These are phyloP conservation scores for Macroventuria anomochaeta DNA, from an alignment of 2,329 filamentous ascomycete genomes.

Conservation along the genomic window DNA sequence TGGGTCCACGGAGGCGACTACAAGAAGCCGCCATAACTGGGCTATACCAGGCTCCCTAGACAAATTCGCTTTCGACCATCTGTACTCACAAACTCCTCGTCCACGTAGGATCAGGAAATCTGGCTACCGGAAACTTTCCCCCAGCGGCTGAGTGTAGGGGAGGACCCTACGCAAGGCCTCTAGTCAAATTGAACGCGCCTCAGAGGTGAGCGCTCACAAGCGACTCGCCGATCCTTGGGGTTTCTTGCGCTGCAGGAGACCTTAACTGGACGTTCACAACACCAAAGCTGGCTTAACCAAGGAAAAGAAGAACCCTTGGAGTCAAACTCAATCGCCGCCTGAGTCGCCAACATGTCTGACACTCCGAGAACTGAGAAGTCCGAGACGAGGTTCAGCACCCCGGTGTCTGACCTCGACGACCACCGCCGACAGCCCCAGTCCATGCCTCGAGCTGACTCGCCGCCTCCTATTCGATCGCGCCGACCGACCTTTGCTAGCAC, in stretches of 20 bases:
- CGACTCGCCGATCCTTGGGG: conserved; percentile 53
- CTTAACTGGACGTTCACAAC: conserved; percentile 8
- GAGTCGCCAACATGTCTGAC: conserved; percentile 56
- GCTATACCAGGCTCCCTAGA: conserved; percentile 35
- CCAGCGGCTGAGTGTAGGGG: conserved; percentile 54
- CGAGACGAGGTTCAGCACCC: conserved; percentile 72
- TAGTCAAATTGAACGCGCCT: conserved; percentile 59
- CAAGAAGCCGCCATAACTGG: conserved; percentile 96
- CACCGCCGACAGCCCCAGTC: conserved; percentile 74
- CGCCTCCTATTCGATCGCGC: conserved; percentile 57
- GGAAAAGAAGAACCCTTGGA: conserved; percentile 12
- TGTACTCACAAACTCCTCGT: conserved; percentile 26
- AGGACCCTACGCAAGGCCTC: conserved; percentile 55
- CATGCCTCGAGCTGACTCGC: conserved; percentile 66
- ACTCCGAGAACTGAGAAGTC: conserved; percentile 70
- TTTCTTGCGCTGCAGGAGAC: conserved; percentile 42
- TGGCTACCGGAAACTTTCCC: conserved; percentile 31
- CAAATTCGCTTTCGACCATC: conserved; percentile 23
- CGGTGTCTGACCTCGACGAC: conserved; percentile 83
- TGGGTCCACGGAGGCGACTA: conserved; percentile 94
- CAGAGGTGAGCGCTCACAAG: conserved; percentile 62
- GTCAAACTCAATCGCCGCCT: conserved; percentile 32
- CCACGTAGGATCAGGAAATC: conserved; percentile 35
- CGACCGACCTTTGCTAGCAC: conserved; percentile 78
- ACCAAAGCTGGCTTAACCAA: conserved; percentile 37